Percentiles rank a stretch among this genome's conserved stretches.
These are phyloP conservation scores for Begonia masoniana DNA, from an alignment of 306 rosid species.

Conservation along the genomic window DNA sequence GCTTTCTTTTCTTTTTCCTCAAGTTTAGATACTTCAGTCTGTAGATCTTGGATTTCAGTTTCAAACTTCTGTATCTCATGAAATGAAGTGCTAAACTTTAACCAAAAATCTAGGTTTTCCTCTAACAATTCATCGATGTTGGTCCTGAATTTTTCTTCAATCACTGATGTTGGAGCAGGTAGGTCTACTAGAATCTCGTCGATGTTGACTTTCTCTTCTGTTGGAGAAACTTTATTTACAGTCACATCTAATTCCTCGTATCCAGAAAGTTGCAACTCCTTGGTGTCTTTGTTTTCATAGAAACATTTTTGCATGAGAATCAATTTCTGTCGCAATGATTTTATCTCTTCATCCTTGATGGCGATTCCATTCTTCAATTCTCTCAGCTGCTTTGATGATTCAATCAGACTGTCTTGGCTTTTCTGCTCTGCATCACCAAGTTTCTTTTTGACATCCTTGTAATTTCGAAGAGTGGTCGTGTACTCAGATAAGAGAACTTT, in stretches of 20 bases:
- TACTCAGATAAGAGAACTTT: slow-evolving; percentile 54
- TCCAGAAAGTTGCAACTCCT: slow-evolving; percentile 15
- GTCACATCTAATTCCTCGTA: background rate
- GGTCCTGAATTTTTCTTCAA: slow-evolving; percentile 55
- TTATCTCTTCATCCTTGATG: slow-evolving; percentile 73
- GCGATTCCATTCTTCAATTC: slow-evolving; percentile 50
- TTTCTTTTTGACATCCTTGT: slow-evolving; percentile 69
- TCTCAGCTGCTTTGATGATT: slow-evolving; percentile 38
- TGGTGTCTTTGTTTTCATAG: slow-evolving; percentile 26
- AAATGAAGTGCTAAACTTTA: slow-evolving; percentile 59
- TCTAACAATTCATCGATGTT: slow-evolving; percentile 74
- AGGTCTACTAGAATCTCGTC: slow-evolving; percentile 19
- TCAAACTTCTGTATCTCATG: slow-evolving; percentile 63
- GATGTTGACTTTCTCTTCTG: slow-evolving; percentile 8
- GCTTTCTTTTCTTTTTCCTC: slow-evolving; percentile 26
- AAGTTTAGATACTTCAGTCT: slow-evolving; percentile 38
- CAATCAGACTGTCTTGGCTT: slow-evolving; percentile 21
- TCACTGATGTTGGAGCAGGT: slow-evolving; percentile 28
- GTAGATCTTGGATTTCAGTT: slow-evolving; percentile 48
- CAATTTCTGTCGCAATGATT: slow-evolving; percentile 50
- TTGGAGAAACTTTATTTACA: too few relatives aligned
- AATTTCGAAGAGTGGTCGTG: slow-evolving; percentile 68
- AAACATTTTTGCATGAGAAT: slow-evolving; percentile 42
- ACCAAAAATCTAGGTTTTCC: slow-evolving; percentile 83
- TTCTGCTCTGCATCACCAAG: slow-evolving; percentile 49